Percentiles rank a stretch among this genome's conserved stretches.
phyloP scores from a whole-genome alignment of 2,329 filamentous ascomycete genomes.

The Microascus cirrosus region DNA sequence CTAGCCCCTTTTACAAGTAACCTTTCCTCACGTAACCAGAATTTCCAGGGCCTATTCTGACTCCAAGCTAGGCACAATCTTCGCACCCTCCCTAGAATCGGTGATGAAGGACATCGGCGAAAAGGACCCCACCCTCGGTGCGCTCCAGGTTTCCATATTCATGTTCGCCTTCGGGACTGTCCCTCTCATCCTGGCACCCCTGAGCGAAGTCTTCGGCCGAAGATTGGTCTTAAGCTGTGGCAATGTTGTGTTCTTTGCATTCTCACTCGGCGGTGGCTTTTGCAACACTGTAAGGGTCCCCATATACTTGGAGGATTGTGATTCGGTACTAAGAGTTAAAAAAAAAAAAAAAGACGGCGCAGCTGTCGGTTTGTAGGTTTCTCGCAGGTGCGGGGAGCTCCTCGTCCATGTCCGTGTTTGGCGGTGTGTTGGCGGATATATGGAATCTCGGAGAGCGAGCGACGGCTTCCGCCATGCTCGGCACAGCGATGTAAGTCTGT shows the following conservation, averaged over 20 bases:
- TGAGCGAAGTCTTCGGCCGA: slow-evolving; percentile 5
- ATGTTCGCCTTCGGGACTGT: slow-evolving; percentile 2
- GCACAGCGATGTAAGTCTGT: not conserved
- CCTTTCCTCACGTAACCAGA: not conserved
- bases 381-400: slow-evolving; percentile 3
- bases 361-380: slow-evolving; percentile 2
- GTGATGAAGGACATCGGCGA: not conserved
- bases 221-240: not conserved
- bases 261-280: slow-evolving; percentile 3
- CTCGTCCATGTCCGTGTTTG: not conserved
- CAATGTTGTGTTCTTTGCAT: slow-evolving; percentile 1
- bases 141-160: slow-evolving; percentile 2
- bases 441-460: slow-evolving; percentile 3
- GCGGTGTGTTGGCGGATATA: slow-evolving; percentile 2
- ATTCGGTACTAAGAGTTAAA: too few species aligned
- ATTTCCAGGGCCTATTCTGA: too few species aligned
- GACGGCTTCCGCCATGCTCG: slow-evolving; percentile 1
- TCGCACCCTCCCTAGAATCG: too few species aligned
- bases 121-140: not conserved
- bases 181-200: slow-evolving; percentile 1
- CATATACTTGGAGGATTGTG: too few species aligned
- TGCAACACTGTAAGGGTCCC: not conserved
- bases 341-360: slow-evolving; percentile 2
- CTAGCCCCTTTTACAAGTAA: slow-evolving; percentile 5
- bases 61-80: too few species aligned